A percentile compares a stretch with the other conserved stretches of the same genome.
Evolutionary conservation across 2,329 filamentous ascomycete species (phyloP).

Genomic region (Tolypocladium pustulatum): DNA sequence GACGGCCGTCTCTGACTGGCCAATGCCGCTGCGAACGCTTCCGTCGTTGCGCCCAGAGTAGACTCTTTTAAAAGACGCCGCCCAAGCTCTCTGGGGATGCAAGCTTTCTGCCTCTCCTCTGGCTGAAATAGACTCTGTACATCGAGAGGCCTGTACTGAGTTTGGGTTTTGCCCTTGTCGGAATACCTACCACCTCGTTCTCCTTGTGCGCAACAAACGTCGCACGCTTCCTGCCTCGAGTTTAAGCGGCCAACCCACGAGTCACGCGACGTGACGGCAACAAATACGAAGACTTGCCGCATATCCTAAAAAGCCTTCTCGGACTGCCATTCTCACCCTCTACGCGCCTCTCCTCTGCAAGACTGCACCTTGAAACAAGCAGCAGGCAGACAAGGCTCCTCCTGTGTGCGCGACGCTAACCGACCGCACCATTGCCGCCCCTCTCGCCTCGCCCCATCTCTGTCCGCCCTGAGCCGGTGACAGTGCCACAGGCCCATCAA

Average conservation of each 20-base stretch:
- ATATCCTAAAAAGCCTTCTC: not conserved
- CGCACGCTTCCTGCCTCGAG: not conserved
- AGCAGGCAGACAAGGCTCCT: not conserved
- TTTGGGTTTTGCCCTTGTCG: not conserved
- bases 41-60: slow-evolving; percentile 7
- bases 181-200: not conserved
- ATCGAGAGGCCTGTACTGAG: not conserved
- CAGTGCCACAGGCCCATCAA: not conserved
- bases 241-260: not conserved
- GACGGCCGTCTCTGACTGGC: slow-evolving; percentile 9
- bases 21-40: not conserved
- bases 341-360: not conserved
- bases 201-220: not conserved
- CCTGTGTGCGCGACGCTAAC: not conserved
- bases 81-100: not conserved
- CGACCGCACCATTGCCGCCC: not conserved
- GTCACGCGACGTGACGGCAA: not conserved
- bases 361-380: not conserved
- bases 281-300: not conserved
- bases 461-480: not conserved
- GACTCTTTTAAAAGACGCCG: slow-evolving; percentile 1
- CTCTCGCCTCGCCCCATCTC: not conserved
- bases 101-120: not conserved
- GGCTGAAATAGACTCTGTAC: not conserved
- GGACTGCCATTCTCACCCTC: not conserved